Conservation (phyloP, 306 rosid genomes). For the Trifolium subterraneum region DNA sequence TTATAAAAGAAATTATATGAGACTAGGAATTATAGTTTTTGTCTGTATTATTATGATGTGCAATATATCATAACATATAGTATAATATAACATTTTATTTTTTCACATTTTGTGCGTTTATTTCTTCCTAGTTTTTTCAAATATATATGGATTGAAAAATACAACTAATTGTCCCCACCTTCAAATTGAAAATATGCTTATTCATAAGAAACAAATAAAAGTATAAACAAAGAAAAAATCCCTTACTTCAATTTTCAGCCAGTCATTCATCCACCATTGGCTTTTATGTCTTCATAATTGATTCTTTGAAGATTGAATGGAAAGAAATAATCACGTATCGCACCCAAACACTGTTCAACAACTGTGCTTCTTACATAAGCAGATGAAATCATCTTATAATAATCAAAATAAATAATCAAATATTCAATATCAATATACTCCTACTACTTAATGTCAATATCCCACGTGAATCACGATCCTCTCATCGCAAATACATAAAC, state of each 20-base stretch:
- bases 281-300: constrained; percentile 14
- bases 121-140: no score
- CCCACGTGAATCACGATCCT: constrained; percentile 40
- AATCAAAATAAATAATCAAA: no score
- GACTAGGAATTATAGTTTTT: background rate
- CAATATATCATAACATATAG: no score
- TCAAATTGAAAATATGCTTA: background rate
- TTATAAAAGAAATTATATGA: background rate
- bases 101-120: no score
- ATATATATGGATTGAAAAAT: no score
- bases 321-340: background rate
- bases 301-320: background rate
- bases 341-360: background rate
- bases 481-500: background rate
- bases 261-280: background rate
- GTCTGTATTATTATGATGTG: background rate
- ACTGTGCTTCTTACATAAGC: constrained; percentile 33
- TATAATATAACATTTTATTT: no score
- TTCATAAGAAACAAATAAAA: constrained; percentile 5
- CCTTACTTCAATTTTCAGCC: constrained; percentile 13
- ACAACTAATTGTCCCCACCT: background rate
- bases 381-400: constrained; percentile 25
- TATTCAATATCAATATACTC: no score
- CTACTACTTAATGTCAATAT: background rate
- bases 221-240: background rate